These are phyloP conservation scores for Thozetella sp. DNA, from an alignment of 495 filamentous ascomycete genomes.

Conservation along the genomic window DNA sequence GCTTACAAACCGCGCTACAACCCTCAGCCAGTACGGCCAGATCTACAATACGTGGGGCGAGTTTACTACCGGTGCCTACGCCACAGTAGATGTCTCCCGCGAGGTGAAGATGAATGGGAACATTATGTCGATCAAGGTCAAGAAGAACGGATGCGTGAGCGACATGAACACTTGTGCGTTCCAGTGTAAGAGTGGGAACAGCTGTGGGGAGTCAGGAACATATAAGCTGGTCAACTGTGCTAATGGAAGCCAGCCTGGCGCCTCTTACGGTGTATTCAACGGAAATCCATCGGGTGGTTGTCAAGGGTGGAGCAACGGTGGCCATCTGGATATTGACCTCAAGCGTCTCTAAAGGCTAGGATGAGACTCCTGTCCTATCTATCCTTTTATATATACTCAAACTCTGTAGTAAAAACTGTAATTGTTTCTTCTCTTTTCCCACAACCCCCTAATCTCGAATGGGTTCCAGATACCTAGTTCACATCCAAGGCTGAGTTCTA, in stretches of 20 bases:
- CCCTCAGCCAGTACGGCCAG: slow-evolving; percentile 14
- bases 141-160: slow-evolving; percentile 11
- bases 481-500: too few species aligned
- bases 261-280: slow-evolving; percentile 1
- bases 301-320: slow-evolving; percentile 9
- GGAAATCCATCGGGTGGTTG: slow-evolving; percentile 9
- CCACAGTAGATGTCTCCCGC: slow-evolving; percentile 26
- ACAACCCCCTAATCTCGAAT: too few species aligned
- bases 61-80: slow-evolving; percentile 18
- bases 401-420: too few species aligned
- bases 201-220: slow-evolving; percentile 10
- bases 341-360: too few species aligned
- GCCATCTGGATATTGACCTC: slow-evolving; percentile 5
- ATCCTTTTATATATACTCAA: too few species aligned
- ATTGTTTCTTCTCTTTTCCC: too few species aligned
- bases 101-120: slow-evolving; percentile 31
- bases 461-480: too few species aligned
- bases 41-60: slow-evolving; percentile 32
- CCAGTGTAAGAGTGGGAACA: slow-evolving; percentile 13
- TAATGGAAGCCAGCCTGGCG: slow-evolving; percentile 5
- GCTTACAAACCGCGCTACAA: slow-evolving; percentile 5
- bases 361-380: too few species aligned
- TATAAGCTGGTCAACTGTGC: slow-evolving; percentile 18
- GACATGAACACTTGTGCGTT: slow-evolving; percentile 15
- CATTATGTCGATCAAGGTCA: slow-evolving; percentile 13